Evolutionary conservation across 148 eudicot species (phyloP), one percentile per base, ranked within the genome.

Genomic region (Chenopodium formosanum): DNA sequence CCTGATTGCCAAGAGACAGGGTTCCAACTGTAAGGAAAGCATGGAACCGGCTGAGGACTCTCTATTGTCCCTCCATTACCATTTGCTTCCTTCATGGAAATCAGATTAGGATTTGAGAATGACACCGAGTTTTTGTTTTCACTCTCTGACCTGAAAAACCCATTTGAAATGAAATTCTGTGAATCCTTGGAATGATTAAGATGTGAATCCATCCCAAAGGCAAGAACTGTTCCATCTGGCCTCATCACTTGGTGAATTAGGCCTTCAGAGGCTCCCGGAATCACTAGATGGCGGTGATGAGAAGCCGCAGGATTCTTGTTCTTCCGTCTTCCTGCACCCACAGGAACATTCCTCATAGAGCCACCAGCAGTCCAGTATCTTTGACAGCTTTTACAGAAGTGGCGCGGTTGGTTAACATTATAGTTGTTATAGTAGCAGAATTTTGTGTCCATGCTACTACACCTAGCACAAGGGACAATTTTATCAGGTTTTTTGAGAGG

Each of bases 321-420:
- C 86, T 91, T 92, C 25, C 93, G 88, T 44, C 90, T 91, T 70
- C 96, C 93, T 23, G 91, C 88, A 0, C 94, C 96, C 2, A 89
- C 92, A 0, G 92, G 89, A 65, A 87, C 88, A 40, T 84, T 92
- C 83, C 92, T 92, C 94, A 91, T 92, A 25, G 89, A 81, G 10
- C 91, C 94, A 4, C 91, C 91, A 0, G 91, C 89, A 16, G 95
- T 92, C 95, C 95, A 92, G 83, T 89, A 92, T 9, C 95, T 76
- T 63, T 90, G 93, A 72, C 95, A 92, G 65, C 87, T 87, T 80
- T 90, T 90, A 80, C 93, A 92, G 78, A 92, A 89, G 85, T 92
- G 88, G 2, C 94, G 91, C 7, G 93, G 93, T 78, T 92, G 95
- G 60, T 82, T 87, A 37, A 85, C 84, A 25, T 90, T 90, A 77